Evolutionary conservation across 768 basidiomycete species (phyloP).

Genomic region (Lactifluus hygrophoroides): DNA sequence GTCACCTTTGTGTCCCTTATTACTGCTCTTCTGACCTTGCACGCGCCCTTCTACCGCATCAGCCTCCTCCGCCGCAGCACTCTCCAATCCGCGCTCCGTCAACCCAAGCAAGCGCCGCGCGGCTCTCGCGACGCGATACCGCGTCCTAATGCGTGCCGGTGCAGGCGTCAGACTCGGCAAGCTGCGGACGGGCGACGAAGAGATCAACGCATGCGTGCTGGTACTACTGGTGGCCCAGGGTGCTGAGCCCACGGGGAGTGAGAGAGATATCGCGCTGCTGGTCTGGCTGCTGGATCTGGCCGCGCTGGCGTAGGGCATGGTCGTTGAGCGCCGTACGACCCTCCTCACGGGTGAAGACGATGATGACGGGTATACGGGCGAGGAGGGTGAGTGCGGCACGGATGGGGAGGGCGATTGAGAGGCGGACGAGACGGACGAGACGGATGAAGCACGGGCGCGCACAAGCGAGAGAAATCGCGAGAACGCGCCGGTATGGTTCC

Average conservation of each 20-base stretch:
- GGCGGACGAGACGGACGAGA: slow-evolving; percentile 6
- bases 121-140: slow-evolving; percentile 25
- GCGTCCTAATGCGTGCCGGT: slow-evolving; percentile 24
- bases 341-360: neutral
- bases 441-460: slow-evolving; percentile 13
- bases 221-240: no score
- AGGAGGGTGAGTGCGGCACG: slow-evolving; percentile 11
- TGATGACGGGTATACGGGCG: neutral
- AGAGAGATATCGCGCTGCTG: slow-evolving; percentile 8
- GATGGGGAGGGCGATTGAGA: slow-evolving; percentile 6
- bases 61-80: slow-evolving; percentile 22
- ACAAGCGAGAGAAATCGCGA: slow-evolving; percentile 24
- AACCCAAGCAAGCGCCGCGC: slow-evolving; percentile 23
- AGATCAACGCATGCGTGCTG: no score
- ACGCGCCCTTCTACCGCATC: slow-evolving; percentile 10
- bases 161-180: slow-evolving; percentile 18
- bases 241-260: neutral
- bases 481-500: slow-evolving; percentile 26
- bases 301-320: slow-evolving; percentile 1
- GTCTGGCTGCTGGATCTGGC: neutral
- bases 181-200: slow-evolving; percentile 13
- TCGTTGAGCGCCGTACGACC: neutral
- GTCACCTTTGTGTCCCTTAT: slow-evolving; percentile 1
- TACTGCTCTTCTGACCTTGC: neutral
- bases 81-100: slow-evolving; percentile 23